phyloP scores from a whole-genome alignment of 2,329 filamentous ascomycete genomes.

The Paraphaeosphaeria minitans region DNA sequence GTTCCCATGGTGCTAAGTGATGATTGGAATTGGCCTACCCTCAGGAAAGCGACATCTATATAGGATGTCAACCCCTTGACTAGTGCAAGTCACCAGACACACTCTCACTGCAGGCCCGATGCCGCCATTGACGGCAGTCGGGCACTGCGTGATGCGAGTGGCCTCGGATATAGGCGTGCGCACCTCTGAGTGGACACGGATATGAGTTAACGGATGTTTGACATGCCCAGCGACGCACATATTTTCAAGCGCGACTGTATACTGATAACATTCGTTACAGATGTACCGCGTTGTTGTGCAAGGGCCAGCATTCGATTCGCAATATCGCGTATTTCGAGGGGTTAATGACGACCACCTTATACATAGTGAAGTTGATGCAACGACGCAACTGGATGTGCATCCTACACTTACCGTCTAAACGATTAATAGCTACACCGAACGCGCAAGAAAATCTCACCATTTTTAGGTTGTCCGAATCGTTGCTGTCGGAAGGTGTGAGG shows the following conservation, averaged over 20 bases:
- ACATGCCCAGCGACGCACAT: neutral
- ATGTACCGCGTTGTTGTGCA: conserved; percentile 1
- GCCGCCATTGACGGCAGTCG: neutral
- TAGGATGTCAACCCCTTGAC: neutral
- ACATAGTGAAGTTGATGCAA: neutral
- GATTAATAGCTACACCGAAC: neutral
- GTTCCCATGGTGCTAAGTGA: neutral
- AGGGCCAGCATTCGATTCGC: conserved; percentile 3
- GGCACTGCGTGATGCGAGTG: neutral
- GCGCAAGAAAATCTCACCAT: too few species aligned
- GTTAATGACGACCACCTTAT: conserved; percentile 3
- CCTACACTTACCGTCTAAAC: too few species aligned
- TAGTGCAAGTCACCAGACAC: neutral
- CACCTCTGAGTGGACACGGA: neutral
- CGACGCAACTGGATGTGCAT: neutral
- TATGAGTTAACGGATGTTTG: too few species aligned
- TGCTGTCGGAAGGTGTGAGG: too few species aligned
- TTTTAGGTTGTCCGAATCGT: too few species aligned
- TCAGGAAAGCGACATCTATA: neutral
- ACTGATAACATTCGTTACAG: neutral
- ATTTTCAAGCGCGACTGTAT: neutral
- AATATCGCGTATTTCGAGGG: conserved; percentile 8
- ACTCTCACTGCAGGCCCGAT: neutral
- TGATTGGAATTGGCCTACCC: neutral
- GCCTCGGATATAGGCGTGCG: neutral